These are phyloP conservation scores for Pueraria montana DNA, from an alignment of 306 rosid genomes.

Conservation along the genomic window DNA sequence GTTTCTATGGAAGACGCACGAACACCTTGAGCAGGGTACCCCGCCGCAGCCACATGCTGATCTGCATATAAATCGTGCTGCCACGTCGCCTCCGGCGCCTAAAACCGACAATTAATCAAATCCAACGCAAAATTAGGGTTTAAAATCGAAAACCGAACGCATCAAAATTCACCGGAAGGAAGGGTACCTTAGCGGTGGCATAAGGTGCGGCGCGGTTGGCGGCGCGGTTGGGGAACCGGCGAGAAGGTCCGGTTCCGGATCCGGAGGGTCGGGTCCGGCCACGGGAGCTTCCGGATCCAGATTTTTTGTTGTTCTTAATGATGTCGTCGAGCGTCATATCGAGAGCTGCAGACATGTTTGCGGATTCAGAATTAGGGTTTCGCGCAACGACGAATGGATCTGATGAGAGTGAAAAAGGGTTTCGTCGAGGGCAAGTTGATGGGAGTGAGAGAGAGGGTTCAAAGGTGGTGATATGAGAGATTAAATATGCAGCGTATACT, in stretches of 20 bases:
- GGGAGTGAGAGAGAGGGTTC: neutral
- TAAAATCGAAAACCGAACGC: neutral
- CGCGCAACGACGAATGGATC: neutral
- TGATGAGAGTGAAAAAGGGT: slow-evolving; percentile 41
- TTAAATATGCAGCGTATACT: neutral
- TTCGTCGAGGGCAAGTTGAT: neutral
- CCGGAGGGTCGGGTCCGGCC: slow-evolving; percentile 64
- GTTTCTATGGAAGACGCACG: slow-evolving; percentile 91
- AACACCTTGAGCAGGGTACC: slow-evolving; percentile 56
- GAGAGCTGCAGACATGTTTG: slow-evolving; percentile 73
- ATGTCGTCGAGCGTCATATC: slow-evolving; percentile 91
- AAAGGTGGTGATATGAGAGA: neutral
- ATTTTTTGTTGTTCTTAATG: slow-evolving; percentile 83
- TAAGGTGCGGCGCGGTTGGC: slow-evolving; percentile 79
- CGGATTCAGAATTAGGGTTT: neutral
- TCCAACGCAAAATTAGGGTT: neutral
- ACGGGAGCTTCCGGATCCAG: slow-evolving; percentile 71
- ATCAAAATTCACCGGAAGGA: neutral
- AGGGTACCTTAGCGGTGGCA: slow-evolving; percentile 61
- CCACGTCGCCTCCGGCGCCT: slow-evolving; percentile 97
- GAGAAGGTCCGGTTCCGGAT: slow-evolving; percentile 86
- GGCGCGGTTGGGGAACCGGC: slow-evolving; percentile 76
- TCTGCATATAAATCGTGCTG: slow-evolving; percentile 85
- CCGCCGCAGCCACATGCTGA: slow-evolving; percentile 54
- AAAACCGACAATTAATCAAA: neutral